Base-by-base conservation (phyloP, 805 yeast genomes). In the Geotrichum ghanense region DNA sequence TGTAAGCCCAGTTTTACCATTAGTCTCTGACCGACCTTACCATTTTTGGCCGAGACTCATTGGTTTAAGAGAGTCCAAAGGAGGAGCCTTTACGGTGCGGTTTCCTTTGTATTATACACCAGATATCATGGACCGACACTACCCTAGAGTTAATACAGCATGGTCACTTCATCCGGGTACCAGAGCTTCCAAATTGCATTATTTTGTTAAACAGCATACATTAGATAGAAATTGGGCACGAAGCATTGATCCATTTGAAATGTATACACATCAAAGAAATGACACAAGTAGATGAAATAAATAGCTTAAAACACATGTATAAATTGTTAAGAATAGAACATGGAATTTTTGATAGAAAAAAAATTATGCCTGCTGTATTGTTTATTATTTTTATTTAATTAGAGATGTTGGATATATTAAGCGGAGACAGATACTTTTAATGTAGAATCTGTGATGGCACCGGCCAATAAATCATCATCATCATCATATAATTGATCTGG, bases 401-500 rank as follows among this genome's bases (percentile, higher is more conserved):
- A n/a, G n/a, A n/a, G n/a, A n/a, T n/a, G n/a, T n/a, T n/a, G n/a
- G n/a, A n/a, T 31, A 31, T 19, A 31, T 31, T 31, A 31, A 31
- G 37, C 37, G 4, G 12, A 16, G 16, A 31, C 14, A 5, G 37
- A 10, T 10, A 31, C 16, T n/a, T 31, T 31, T 9, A 19, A 16
- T 31, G 37, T 31, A 31, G 37, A 31, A 12, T 31, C 37, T n/a
- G 55, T 48, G 10, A 52, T 21, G 14, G 44, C 48, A 12, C 52
- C 57, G 7, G 51, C 56, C n/a, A 53, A 46, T 43, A 56, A 43
- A 42, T 55, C 59, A 21, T 52, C 56, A 41, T 54, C 61, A 22
- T 56, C 58, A 39, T 53, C 57, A 27, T 53, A 53, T 5, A 48
- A 31, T 3, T 53, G 53, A n/a, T 26, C 42, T 12, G 35, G 41